These are phyloP conservation scores for Exobasidium cylindrosporum DNA, from an alignment of 1,284 basidiomycete species.

Conservation along the genomic window DNA sequence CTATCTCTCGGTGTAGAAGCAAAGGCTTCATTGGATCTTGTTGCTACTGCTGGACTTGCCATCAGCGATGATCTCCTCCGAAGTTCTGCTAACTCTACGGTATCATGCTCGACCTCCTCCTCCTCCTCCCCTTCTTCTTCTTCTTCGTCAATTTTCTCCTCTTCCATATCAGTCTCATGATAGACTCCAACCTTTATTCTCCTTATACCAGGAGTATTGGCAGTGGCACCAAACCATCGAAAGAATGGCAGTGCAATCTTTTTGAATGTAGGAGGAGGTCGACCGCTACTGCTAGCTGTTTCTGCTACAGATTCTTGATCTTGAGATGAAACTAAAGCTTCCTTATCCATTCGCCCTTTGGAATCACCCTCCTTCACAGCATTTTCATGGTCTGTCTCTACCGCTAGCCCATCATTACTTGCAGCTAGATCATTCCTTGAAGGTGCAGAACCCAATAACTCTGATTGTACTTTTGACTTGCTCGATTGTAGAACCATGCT, in stretches of 20 bases:
- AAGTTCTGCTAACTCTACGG: not conserved
- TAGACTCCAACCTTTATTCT: slow-evolving; percentile 46
- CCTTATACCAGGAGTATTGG: slow-evolving; percentile 45
- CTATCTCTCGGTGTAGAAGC: not conserved
- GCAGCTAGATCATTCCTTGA: slow-evolving; percentile 4
- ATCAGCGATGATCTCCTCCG: not conserved
- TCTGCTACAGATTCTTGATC: not conserved
- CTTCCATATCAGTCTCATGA: slow-evolving; percentile 10
- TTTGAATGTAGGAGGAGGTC: slow-evolving; percentile 11
- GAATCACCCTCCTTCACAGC: too few relatives aligned
- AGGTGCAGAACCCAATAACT: too few relatives aligned
- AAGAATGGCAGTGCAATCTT: slow-evolving; percentile 48
- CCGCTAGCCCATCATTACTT: not conserved
- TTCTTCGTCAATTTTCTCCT: not conserved
- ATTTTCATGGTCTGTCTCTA: not conserved
- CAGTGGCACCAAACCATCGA: slow-evolving; percentile 46
- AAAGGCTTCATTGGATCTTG: not conserved
- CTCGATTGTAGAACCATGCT: too few relatives aligned
- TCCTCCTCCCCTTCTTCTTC: not conserved
- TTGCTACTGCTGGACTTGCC: not conserved
- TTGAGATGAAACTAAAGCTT: not conserved
- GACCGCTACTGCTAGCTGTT: slow-evolving; percentile 5
- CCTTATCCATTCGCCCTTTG: not conserved
- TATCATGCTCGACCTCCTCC: not conserved
- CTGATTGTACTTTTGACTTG: too few relatives aligned